Evolutionary conservation across 202 grass and related monocot genomes (phyloP).

Genomic region (Setaria viridis): DNA sequence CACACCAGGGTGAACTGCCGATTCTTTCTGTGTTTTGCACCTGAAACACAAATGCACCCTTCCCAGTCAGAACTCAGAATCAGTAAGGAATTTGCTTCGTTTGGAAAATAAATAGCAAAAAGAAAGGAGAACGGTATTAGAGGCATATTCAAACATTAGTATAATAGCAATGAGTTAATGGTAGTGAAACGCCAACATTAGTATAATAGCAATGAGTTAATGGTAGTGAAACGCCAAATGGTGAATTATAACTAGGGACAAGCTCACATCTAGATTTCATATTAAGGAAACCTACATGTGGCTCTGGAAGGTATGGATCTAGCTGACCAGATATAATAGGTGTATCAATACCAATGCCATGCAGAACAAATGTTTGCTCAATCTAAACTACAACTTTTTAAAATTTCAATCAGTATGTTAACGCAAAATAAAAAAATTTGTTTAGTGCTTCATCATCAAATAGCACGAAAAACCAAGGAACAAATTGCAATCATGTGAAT

Average conservation of each 20-base stretch:
- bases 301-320: not conserved
- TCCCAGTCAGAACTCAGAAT: conserved; percentile 10
- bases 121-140: not conserved
- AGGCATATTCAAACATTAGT: not conserved
- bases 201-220: not conserved
- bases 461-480: not conserved
- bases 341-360: not conserved
- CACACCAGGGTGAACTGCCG: conserved; percentile 62
- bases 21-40: conserved; percentile 92
- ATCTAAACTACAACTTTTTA: not conserved
- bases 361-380: not conserved
- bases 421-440: not conserved
- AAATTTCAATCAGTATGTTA: too few species aligned
- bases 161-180: not conserved
- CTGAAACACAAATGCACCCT: conserved; percentile 54
- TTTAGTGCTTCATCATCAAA: not conserved
- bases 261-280: conserved; percentile 1
- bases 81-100: not conserved
- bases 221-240: not conserved
- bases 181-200: not conserved
- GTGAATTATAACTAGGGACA: not conserved
- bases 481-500: not conserved
- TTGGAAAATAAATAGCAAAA: not conserved
- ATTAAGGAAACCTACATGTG: not conserved
- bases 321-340: not conserved